Percentiles rank a stretch among this genome's conserved stretches.
Conservation (phyloP, 257 asterid genomes). For the Jaltomata sinuosa region DNA sequence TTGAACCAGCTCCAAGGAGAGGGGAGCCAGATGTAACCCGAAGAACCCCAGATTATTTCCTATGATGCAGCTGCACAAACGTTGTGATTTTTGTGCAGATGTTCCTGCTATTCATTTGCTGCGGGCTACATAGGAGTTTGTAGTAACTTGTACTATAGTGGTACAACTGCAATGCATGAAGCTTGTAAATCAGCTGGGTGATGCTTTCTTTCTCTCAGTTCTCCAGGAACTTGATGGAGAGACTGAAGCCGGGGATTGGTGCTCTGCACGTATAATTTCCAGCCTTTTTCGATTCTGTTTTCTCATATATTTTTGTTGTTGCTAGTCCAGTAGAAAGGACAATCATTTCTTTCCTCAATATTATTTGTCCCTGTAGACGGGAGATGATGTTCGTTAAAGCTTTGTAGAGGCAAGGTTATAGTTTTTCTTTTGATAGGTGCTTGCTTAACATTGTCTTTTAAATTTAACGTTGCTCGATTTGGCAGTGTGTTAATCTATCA, state of each 20-base stretch:
- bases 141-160: neutral
- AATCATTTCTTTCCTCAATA: neutral
- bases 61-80: slow-evolving; percentile 18
- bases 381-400: neutral
- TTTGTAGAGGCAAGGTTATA: neutral
- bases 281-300: neutral
- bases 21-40: slow-evolving; percentile 73
- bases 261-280: neutral
- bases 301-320: neutral
- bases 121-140: neutral
- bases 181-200: neutral
- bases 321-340: neutral
- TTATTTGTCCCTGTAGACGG: neutral
- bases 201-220: neutral
- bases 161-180: neutral
- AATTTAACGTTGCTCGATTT: neutral
- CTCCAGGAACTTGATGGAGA: neutral
- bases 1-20: slow-evolving; percentile 81
- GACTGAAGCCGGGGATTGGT: neutral
- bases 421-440: neutral
- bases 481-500: too few relatives aligned
- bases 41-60: slow-evolving; percentile 67
- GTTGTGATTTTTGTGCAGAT: neutral
- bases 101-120: neutral
- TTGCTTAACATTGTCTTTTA: neutral